Conservation (phyloP, 1,284 basidiomycete species). For the Papiliotrema terrestris region DNA sequence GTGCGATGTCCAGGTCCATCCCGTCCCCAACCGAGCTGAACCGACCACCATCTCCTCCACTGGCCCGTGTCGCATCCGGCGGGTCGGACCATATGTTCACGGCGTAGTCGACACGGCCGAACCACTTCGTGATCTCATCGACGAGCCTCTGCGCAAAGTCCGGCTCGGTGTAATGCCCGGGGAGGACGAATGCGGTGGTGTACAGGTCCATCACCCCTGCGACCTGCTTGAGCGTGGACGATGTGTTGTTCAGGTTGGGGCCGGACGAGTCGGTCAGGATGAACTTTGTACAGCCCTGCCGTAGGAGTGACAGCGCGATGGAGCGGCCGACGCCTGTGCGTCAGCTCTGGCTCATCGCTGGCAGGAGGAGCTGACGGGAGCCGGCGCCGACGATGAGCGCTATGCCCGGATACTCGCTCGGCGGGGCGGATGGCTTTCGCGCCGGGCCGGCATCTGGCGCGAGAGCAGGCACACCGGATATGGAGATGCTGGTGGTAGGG, state of each 20-base stretch:
- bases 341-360: not conserved
- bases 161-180: not conserved
- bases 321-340: not conserved
- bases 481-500: too few relatives aligned
- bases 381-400: not conserved
- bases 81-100: not conserved
- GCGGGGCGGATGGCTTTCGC: too few relatives aligned
- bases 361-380: not conserved
- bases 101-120: not conserved
- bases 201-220: not conserved
- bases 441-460: too few relatives aligned
- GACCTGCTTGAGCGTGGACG: not conserved
- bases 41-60: not conserved
- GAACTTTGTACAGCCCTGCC: not conserved
- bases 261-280: slow-evolving; percentile 1
- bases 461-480: too few relatives aligned
- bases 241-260: not conserved
- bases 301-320: not conserved
- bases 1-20: not conserved
- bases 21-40: not conserved
- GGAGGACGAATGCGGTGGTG: not conserved
- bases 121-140: not conserved
- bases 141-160: not conserved
- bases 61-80: not conserved
- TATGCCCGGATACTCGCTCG: not conserved